A percentile compares a stretch with the other conserved stretches of the same genome.
These are phyloP conservation scores for Canna indica DNA, from an alignment of 176 grass and related monocot genomes.

Conservation along the genomic window DNA sequence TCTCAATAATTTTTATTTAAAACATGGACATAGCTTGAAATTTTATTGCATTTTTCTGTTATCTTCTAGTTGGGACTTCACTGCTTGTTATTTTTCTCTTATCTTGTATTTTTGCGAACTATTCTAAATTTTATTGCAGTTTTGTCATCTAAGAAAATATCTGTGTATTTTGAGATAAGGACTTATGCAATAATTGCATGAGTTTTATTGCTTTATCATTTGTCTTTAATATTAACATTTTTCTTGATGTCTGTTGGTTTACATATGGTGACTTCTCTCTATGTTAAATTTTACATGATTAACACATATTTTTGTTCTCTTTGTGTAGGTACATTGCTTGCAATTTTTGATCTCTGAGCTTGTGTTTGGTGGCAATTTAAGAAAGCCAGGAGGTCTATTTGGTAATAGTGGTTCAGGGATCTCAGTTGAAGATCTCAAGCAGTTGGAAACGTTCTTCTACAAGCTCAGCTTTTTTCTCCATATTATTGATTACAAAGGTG, in stretches of 20 bases:
- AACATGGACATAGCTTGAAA: too few species aligned
- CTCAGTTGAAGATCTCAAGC: slow-evolving; percentile 92
- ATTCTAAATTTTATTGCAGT: neutral
- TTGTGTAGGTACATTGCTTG: slow-evolving; percentile 82
- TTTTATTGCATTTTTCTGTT: too few species aligned
- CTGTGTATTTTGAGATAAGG: neutral
- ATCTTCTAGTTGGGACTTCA: too few species aligned
- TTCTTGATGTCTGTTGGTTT: neutral
- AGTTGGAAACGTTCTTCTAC: slow-evolving; percentile 96
- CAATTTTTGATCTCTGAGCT: slow-evolving; percentile 97
- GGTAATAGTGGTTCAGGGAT: slow-evolving; percentile 97
- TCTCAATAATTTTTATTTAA: too few species aligned
- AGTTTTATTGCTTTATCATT: neutral
- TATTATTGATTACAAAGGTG: slow-evolving; percentile 98
- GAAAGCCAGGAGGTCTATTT: slow-evolving; percentile 92
- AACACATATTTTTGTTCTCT: neutral
- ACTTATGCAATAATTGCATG: neutral
- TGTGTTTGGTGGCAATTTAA: slow-evolving; percentile 89
- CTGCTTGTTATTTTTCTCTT: too few species aligned
- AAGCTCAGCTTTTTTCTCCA: slow-evolving; percentile 98
- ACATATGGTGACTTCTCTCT: neutral
- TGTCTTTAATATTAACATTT: neutral
- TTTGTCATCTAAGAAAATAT: neutral
- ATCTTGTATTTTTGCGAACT: too few species aligned
- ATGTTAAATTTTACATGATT: neutral